phyloP scores from a whole-genome alignment of 2,329 filamentous ascomycete species.

The Rasamsonia emersonii region DNA sequence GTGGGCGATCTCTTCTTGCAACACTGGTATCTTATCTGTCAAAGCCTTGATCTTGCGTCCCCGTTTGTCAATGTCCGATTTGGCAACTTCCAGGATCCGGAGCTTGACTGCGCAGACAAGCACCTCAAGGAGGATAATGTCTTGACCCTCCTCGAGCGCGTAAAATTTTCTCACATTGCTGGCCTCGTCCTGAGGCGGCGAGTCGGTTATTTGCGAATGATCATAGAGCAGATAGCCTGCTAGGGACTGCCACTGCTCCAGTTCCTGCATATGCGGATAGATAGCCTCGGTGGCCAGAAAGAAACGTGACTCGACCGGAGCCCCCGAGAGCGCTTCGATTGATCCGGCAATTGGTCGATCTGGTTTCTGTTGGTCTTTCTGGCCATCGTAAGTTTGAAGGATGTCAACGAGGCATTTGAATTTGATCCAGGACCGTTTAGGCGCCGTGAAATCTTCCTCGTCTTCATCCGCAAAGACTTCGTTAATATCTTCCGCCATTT shows the following conservation, averaged over 20 bases:
- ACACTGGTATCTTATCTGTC: constrained; percentile 55
- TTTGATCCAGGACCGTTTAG: constrained; percentile 77
- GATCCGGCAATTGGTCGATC: constrained; percentile 16
- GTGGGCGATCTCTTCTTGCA: constrained; percentile 69
- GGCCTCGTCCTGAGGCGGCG: constrained; percentile 50
- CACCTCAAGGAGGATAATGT: constrained; percentile 77
- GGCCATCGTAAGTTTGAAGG: constrained; percentile 69
- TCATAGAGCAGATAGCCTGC: constrained; percentile 89
- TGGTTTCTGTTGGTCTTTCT: constrained; percentile 34
- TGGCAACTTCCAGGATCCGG: constrained; percentile 57
- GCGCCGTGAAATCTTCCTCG: constrained; percentile 60
- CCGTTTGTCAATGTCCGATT: constrained; percentile 50
- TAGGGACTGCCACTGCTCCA: constrained; percentile 79
- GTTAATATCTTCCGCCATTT: constrained; percentile 70
- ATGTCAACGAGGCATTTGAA: constrained; percentile 85
- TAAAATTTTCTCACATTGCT: constrained; percentile 61
- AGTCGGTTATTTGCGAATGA: constrained; percentile 58
- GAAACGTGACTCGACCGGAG: constrained; percentile 68
- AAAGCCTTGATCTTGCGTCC: constrained; percentile 50
- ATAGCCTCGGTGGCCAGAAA: constrained; percentile 77
- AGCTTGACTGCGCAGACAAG: constrained; percentile 74
- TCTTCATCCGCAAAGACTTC: constrained; percentile 71
- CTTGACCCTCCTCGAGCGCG: constrained; percentile 66
- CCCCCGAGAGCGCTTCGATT: constrained; percentile 45
- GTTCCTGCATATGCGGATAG: constrained; percentile 70